phyloP scores from a whole-genome alignment of 78 protist genomes.

The Trichosphaerium sp. region DNA sequence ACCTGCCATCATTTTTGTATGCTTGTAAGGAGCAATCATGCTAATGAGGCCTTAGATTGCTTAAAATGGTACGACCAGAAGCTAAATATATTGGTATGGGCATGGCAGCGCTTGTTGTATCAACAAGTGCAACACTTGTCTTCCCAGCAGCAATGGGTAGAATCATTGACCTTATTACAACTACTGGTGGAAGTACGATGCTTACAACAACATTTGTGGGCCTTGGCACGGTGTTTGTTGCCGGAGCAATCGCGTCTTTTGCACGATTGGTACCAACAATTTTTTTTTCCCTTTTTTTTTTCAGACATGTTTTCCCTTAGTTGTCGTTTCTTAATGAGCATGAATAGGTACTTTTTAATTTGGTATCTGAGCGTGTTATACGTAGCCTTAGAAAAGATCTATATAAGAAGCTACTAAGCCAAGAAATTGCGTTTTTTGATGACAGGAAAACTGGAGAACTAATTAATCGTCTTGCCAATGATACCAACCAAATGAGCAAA shows the following conservation, averaged over 20 bases:
- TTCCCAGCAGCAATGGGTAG: constrained; percentile 28
- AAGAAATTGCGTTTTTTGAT: constrained; percentile 86
- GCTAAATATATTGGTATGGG: constrained; percentile 10
- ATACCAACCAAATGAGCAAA: no score
- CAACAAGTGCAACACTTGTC: constrained; percentile 12
- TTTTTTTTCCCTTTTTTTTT: neutral
- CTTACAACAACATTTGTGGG: constrained; percentile 12
- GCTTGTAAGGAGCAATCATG: no score
- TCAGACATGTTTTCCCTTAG: no score
- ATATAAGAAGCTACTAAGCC: constrained; percentile 40
- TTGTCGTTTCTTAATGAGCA: neutral
- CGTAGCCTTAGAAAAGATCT: constrained; percentile 38
- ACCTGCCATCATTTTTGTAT: no score
- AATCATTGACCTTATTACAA: constrained; percentile 10
- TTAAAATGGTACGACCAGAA: constrained; percentile 21
- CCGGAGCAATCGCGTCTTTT: constrained; percentile 5
- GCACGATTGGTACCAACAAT: no score
- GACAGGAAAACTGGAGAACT: constrained; percentile 73
- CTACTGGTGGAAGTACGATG: neutral
- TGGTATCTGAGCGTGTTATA: constrained; percentile 53
- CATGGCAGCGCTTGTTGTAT: constrained; percentile 15
- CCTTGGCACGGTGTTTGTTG: constrained; percentile 7
- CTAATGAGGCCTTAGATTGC: no score
- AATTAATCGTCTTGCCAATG: constrained; percentile 58
- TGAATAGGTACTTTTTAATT: neutral